Evolutionary conservation across 306 rosid species (phyloP), one percentile per base, ranked within the genome.

Genomic region (Lathyrus tuberosus): DNA sequence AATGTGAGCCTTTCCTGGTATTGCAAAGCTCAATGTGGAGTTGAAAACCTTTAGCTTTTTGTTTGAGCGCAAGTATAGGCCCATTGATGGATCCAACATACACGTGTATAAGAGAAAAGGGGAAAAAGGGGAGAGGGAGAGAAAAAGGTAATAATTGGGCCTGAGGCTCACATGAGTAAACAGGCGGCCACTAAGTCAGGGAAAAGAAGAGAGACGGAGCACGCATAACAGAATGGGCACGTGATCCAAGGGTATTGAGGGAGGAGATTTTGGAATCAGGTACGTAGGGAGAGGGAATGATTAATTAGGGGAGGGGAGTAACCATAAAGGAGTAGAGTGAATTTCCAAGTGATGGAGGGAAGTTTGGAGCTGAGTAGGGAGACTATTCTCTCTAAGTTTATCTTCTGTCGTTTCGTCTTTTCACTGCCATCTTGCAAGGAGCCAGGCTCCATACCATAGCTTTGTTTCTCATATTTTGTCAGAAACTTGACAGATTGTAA

Each of bases 321-420:
- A 17, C 26, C 5, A 17, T 17, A 17, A 16, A 16, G 5, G 26
- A 11, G 56, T 17, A 49, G 12, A 17, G 26, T 8, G 5, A 49
- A 49, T 49, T 17, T 49, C 56, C 12, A 49, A 49, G 26, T 49
- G 56, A 49, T 49, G 56, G 56, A 16, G 26, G 40, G 61, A 46
- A 24, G 14, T 56, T 26, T 12, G 35, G 17, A 35, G 38, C 6
- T 56, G 62, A 56, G 62, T 56, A 56, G 62, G 35, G 62, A 56
- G 62, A 56, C 16, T 56, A 53, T 20, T 10, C 59, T 52, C 61
- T 54, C 16, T 56, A 5, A 56, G 62, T 56, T 56, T 56, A 56
- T 56, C 38, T 24, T 56, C 62, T 17, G 26, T 13, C 8, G 12
- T 56, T 56, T 56, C 38, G 26, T 56, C 22, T 12, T 24, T 54